Conservation (phyloP, 1,284 basidiomycete species). For the Sporisorium sorghi region DNA sequence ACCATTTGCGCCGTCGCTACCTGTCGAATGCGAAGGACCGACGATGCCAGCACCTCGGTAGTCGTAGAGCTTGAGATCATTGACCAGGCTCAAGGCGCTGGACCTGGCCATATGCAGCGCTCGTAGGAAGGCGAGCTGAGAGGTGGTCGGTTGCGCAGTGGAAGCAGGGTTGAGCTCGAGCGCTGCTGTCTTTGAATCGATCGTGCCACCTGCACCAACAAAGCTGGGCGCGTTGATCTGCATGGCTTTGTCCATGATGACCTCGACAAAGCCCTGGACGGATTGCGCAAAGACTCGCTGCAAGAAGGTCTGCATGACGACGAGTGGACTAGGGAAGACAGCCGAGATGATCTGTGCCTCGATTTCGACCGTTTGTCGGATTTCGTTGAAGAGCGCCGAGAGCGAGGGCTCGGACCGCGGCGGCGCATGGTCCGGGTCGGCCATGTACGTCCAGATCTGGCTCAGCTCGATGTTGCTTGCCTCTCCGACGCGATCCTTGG, state of each 20-base stretch:
- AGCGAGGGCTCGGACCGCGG: constrained; percentile 86
- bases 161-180: constrained; percentile 28
- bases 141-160: constrained; percentile 16
- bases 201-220: constrained; percentile 34
- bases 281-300: constrained; percentile 98
- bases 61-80: constrained; percentile 93
- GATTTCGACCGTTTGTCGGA: constrained; percentile 88
- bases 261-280: constrained; percentile 66
- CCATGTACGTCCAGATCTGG: constrained; percentile 78
- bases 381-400: constrained; percentile 84
- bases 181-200: constrained; percentile 35
- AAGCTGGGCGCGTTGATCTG: constrained; percentile 50
- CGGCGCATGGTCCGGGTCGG: constrained; percentile 77
- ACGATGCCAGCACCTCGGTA: constrained; percentile 72
- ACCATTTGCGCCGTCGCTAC: constrained; percentile 6
- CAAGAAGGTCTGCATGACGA: constrained; percentile 99
- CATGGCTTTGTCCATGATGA: constrained; percentile 65
- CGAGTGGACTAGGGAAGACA: constrained; percentile 94
- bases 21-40: constrained; percentile 23
- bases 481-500: constrained; percentile 77
- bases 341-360: constrained; percentile 98
- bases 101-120: constrained; percentile 88
- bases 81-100: constrained; percentile 82
- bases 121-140: constrained; percentile 83
- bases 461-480: constrained; percentile 74